Percentiles rank a stretch among this genome's conserved stretches.
These are phyloP conservation scores for Trichosporon ovoides DNA, from an alignment of 1,284 basidiomycete species.

Conservation along the genomic window DNA sequence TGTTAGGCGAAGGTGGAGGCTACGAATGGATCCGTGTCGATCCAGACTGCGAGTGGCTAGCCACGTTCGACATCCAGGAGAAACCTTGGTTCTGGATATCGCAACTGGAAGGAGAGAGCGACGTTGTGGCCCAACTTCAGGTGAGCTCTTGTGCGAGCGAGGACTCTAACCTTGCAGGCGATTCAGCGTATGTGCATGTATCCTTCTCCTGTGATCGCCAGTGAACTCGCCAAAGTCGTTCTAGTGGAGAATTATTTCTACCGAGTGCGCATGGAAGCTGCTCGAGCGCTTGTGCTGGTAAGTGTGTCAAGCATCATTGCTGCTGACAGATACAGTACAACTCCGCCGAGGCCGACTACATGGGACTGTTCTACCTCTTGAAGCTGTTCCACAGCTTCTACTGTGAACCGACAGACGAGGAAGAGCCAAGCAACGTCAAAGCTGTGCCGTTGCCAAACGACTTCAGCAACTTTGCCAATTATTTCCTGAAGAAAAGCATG, in stretches of 20 bases:
- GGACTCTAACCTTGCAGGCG: constrained; percentile 55
- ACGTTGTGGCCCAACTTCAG: constrained; percentile 97
- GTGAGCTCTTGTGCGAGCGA: constrained; percentile 51
- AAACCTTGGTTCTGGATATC: constrained; percentile 99
- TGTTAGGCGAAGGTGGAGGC: constrained; percentile 66
- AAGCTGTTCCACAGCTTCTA: constrained; percentile 86
- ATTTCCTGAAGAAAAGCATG: constrained; percentile 75
- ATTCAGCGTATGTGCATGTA: constrained; percentile 74
- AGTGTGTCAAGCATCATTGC: constrained; percentile 38
- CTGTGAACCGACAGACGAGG: constrained; percentile 79
- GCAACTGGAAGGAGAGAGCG: constrained; percentile 89
- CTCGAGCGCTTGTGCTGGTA: constrained; percentile 75
- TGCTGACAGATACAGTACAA: constrained; percentile 31
- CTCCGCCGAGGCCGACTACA: constrained; percentile 41
- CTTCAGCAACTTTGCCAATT: constrained; percentile 84
- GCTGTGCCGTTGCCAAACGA: constrained; percentile 91
- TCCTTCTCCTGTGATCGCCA: constrained; percentile 84
- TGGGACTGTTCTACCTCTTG: constrained; percentile 92
- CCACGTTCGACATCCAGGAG: constrained; percentile 84
- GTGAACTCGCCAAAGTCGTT: constrained; percentile 83
- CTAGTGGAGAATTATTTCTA: constrained; percentile 95
- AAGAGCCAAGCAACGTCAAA: constrained; percentile 73
- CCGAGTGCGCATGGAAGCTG: constrained; percentile 94
- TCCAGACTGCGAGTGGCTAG: constrained; percentile 98
- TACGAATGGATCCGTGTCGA: constrained; percentile 99